Percentiles rank a stretch among this genome's conserved stretches.
These are phyloP conservation scores for Ulvella scutata DNA, from an alignment of 139 green algal genomes.

Conservation along the genomic window DNA sequence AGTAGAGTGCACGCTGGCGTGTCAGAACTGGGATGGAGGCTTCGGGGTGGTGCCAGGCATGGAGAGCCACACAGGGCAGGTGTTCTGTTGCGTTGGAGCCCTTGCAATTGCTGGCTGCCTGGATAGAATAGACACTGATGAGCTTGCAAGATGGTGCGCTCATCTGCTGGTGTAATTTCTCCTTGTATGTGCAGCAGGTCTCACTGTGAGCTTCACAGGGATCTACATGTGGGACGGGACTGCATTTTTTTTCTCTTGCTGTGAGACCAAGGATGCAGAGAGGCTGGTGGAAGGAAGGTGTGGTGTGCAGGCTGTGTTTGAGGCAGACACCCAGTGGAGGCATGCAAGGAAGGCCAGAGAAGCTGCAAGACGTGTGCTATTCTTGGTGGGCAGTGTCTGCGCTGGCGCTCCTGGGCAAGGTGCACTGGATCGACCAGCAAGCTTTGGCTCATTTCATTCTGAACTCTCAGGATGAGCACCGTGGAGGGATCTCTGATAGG, in stretches of 20 bases:
- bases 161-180: not conserved
- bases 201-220: not conserved
- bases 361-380: constrained; percentile 91
- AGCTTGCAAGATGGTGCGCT: constrained; percentile 83
- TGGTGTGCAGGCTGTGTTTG: constrained; percentile 69
- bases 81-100: constrained; percentile 87
- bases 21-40: constrained; percentile 95
- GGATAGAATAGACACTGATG: constrained; percentile 64
- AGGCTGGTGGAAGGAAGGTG: too few species aligned
- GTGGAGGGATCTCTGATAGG: constrained; percentile 88
- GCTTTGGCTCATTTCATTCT: constrained; percentile 75
- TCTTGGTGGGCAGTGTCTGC: constrained; percentile 95
- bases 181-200: not conserved
- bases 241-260: not conserved
- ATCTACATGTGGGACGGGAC: not conserved
- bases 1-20: constrained; percentile 57
- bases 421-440: constrained; percentile 85
- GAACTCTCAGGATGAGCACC: constrained; percentile 80
- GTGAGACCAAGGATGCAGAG: too few species aligned
- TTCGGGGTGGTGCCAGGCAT: constrained; percentile 72
- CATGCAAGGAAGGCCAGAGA: constrained; percentile 86
- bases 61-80: constrained; percentile 66
- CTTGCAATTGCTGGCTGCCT: constrained; percentile 61
- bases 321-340: constrained; percentile 76
- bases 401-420: constrained; percentile 64